A percentile compares a stretch with the other conserved stretches of the same genome.
phyloP scores from a whole-genome alignment of 257 asterid species.

The Ilex asprella region DNA sequence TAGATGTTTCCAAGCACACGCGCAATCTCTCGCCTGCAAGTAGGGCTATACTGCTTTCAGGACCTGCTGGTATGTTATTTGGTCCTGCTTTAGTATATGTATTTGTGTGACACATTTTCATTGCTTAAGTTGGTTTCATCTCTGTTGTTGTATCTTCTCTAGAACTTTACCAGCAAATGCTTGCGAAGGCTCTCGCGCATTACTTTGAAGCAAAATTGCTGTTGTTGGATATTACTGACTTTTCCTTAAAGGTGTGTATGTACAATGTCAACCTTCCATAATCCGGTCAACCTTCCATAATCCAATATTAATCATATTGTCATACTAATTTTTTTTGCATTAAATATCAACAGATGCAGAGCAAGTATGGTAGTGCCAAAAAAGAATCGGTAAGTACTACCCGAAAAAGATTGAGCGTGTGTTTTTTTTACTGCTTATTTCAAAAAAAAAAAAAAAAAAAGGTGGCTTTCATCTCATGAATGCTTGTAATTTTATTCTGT shows the following conservation, averaged over 20 bases:
- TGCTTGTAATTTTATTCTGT: too few species aligned
- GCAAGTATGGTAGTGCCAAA: constrained; percentile 76
- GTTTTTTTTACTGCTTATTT: too few species aligned
- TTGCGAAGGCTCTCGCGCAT: constrained; percentile 87
- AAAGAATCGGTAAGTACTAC: constrained; percentile 52
- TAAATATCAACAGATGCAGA: constrained; percentile 53
- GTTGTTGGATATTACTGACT: constrained; percentile 65
- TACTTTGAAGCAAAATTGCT: constrained; percentile 70
- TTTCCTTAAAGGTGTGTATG: constrained; percentile 64
- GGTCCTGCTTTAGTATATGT: background rate
- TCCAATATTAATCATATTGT: constrained; percentile 2
- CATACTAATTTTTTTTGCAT: constrained; percentile 14
- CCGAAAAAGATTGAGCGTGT: too few species aligned
- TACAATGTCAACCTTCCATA: constrained; percentile 5
- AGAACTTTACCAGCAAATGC: constrained; percentile 76
- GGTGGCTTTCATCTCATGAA: too few species aligned
- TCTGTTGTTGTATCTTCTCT: constrained; percentile 4
- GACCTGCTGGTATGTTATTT: constrained; percentile 66
- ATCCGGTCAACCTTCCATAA: background rate
- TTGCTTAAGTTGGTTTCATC: background rate
- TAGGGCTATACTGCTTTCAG: constrained; percentile 81
- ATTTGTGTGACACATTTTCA: too few species aligned
- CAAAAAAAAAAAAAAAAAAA: too few species aligned
- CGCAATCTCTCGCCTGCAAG: constrained; percentile 93
- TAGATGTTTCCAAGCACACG: constrained; percentile 75